Percentiles rank a stretch among this genome's conserved stretches.
phyloP scores from a whole-genome alignment of 345 rosid genomes.

The Populus pruinosa region DNA sequence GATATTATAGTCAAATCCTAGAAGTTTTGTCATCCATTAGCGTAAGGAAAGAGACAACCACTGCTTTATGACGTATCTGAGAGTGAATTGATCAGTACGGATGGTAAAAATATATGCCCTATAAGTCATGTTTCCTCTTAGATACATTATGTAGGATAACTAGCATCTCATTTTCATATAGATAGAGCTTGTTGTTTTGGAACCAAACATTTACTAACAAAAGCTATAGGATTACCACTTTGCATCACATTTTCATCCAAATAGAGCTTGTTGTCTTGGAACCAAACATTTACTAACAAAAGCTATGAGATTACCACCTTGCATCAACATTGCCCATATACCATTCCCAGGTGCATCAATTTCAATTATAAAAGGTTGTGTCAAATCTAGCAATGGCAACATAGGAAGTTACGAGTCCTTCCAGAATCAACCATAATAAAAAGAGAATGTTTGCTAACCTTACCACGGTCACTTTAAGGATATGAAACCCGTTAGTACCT shows the following conservation, averaged over 20 bases:
- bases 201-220: background rate
- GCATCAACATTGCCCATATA: background rate
- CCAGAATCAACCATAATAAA: no score
- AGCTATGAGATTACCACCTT: background rate
- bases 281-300: background rate
- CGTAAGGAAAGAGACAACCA: no score
- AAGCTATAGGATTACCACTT: background rate
- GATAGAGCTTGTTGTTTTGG: background rate
- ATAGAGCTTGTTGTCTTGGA: background rate
- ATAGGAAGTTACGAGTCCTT: background rate
- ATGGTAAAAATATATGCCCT: background rate
- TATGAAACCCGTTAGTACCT: no score
- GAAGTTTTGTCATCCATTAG: background rate
- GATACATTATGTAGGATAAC: background rate
- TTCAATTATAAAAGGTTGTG: no score
- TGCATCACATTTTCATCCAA: background rate
- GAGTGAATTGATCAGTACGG: background rate
- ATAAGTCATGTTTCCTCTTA: background rate
- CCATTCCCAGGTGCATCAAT: background rate
- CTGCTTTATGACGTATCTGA: background rate
- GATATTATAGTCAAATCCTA: no score
- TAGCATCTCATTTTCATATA: background rate
- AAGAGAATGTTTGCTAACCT: no score
- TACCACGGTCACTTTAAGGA: no score
- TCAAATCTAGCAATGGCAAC: background rate